Conservation (phyloP, 495 filamentous ascomycete species). For the Hypoxylon intermedium region DNA sequence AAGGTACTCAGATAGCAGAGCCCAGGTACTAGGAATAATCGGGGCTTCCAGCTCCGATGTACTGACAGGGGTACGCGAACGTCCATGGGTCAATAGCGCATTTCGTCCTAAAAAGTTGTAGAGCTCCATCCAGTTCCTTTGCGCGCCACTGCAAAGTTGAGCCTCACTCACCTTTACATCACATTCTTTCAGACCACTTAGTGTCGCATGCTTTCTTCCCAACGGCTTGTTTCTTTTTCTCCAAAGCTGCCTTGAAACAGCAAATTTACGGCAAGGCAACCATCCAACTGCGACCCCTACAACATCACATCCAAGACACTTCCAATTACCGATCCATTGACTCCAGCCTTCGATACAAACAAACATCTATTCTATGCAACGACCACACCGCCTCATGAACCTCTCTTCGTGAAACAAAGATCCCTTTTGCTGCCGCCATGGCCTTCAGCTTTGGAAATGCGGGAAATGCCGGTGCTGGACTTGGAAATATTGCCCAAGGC, state of each 20-base stretch:
- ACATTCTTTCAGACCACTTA: background rate
- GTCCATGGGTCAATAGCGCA: slow-evolving; percentile 13
- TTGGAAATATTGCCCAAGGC: slow-evolving; percentile 53
- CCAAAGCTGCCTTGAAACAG: background rate
- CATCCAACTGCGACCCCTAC: slow-evolving; percentile 3
- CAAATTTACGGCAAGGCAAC: background rate
- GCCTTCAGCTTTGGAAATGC: slow-evolving; percentile 66
- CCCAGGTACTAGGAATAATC: background rate
- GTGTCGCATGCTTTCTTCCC: background rate
- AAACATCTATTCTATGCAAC: slow-evolving; percentile 11
- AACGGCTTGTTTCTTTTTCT: background rate
- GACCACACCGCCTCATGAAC: slow-evolving; percentile 17
- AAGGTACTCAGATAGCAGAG: too few species aligned
- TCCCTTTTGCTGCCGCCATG: slow-evolving; percentile 56
- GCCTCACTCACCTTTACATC: slow-evolving; percentile 6
- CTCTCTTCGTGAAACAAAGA: slow-evolving; percentile 7
- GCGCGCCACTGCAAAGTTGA: slow-evolving; percentile 15
- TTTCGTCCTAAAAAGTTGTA: slow-evolving; percentile 24
- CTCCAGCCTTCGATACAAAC: slow-evolving; percentile 3
- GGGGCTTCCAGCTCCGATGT: background rate
- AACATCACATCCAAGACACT: background rate
- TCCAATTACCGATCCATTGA: background rate
- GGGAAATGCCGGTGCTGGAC: slow-evolving; percentile 37
- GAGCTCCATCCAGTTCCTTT: slow-evolving; percentile 10
- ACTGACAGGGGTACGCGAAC: slow-evolving; percentile 29